Percentiles rank a stretch among this genome's conserved stretches.
phyloP scores from a whole-genome alignment of 1,139 yeast species.

The Kodamaea fungicola region DNA sequence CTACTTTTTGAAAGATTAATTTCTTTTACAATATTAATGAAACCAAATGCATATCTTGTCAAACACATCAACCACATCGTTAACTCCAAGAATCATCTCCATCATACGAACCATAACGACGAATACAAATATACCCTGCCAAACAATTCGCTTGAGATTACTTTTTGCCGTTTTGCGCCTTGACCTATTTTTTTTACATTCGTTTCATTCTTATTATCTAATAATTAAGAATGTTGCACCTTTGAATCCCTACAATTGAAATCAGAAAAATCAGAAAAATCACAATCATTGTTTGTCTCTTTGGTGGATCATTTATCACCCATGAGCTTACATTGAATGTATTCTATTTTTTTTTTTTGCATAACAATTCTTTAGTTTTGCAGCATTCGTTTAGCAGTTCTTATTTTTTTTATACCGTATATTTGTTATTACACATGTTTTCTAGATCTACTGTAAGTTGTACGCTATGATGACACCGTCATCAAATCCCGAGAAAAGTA shows the following conservation, averaged over 20 bases:
- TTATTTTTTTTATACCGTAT: constrained; percentile 2
- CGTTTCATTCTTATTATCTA: constrained; percentile 6
- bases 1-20: neutral
- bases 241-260: constrained; percentile 1
- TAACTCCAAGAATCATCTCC: constrained; percentile 1
- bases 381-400: constrained; percentile 2
- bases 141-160: constrained; percentile 2
- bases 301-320: constrained; percentile 1
- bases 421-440: constrained; percentile 2
- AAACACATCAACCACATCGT: neutral
- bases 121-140: constrained; percentile 5
- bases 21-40: neutral
- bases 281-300: neutral
- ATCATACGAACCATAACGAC: neutral
- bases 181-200: constrained; percentile 2
- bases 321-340: constrained; percentile 1
- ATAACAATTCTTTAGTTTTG: neutral
- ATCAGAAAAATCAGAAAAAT: constrained; percentile 2
- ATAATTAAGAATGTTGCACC: constrained; percentile 4
- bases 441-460: neutral
- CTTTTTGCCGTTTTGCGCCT: constrained; percentile 1
- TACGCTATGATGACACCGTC: constrained; percentile 28
- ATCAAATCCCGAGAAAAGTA: constrained; percentile 34
- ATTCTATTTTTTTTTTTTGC: constrained; percentile 1
- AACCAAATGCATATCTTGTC: constrained; percentile 1